These are phyloP conservation scores for Castanea crenata DNA, from an alignment of 306 rosid species.

Conservation along the genomic window DNA sequence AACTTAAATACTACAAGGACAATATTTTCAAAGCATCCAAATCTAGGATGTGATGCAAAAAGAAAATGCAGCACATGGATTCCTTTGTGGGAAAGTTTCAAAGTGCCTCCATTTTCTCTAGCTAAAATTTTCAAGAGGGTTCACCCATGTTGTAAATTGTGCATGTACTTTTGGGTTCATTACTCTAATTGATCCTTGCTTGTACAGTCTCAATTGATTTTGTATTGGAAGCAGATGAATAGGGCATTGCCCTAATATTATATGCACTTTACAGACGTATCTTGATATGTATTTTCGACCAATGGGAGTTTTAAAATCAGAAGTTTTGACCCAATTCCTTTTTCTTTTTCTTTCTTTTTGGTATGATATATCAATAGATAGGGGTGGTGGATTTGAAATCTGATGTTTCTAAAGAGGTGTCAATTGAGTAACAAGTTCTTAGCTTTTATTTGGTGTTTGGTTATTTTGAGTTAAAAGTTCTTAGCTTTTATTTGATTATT, in stretches of 20 bases:
- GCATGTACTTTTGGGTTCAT: conserved; percentile 8
- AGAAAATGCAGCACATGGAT: not conserved
- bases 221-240: not conserved
- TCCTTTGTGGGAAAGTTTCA: not conserved
- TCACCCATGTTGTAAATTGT: not conserved
- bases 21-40: conserved; percentile 60
- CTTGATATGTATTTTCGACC: not conserved
- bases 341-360: too few relatives aligned
- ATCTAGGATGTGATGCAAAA: conserved; percentile 47
- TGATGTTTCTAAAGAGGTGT: too few relatives aligned
- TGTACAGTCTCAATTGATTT: conserved; percentile 21
- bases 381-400: too few relatives aligned
- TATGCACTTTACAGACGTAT: not conserved
- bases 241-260: not conserved
- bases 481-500: too few relatives aligned
- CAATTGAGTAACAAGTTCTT: too few relatives aligned
- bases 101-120: not conserved
- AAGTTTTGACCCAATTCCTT: too few relatives aligned
- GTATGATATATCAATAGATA: too few relatives aligned
- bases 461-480: too few relatives aligned
- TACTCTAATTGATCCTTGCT: not conserved
- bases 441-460: too few relatives aligned
- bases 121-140: not conserved
- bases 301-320: not conserved
- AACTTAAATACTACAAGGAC: conserved; percentile 74